Evolutionary conservation across 1,284 basidiomycete genomes (phyloP), one percentile per base, ranked within the genome.

Genomic region (Wallemia ichthyophaga): DNA sequence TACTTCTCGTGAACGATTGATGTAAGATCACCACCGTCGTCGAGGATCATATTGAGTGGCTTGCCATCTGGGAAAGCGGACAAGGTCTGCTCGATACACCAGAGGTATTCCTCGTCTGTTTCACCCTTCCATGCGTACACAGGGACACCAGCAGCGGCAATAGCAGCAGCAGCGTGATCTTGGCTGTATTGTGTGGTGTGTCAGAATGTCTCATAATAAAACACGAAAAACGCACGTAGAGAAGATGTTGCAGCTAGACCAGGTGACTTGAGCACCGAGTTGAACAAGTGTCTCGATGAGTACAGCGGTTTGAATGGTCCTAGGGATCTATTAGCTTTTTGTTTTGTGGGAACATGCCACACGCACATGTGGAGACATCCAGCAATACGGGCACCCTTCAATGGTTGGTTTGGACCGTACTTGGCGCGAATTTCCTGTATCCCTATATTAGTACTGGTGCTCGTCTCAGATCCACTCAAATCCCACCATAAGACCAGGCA

Each of bases 201-300:
- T 27, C 21, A 54, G 54, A 54, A 56, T 59, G 26, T 25, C 25
- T 23, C 25, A 31, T 21, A 19, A 33, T 3, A 1, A 25, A 15
- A 19, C 27, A 9, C 25, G 28, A 11, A 2, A 59, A 2, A 59
- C 59, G 71, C 91, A 94, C 61, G 92, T 99, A 60, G 94, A 98
- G 76, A 94, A 99, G 71, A 99, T 99, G 78, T 99, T 98, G 76
- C 91, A 95, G 66, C 92, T 98, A 56, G 94, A 98, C 94, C 92
- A 99, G 66, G 92, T 80, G 63, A 99, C 92, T 73, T 96, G 83
- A 64, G 94, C 92, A 70, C 92, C 92, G 67, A 98, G 81, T 64
- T 82, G 82, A 65, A 80, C 83, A 66, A 99, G 78, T 63, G 89
- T 95, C 77, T 95, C 89, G 70, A 95, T 94, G 71, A 92, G 81